These are phyloP conservation scores for Vitis hybrid DNA, from an alignment of 177 flowering plant genomes.

Conservation along the genomic window DNA sequence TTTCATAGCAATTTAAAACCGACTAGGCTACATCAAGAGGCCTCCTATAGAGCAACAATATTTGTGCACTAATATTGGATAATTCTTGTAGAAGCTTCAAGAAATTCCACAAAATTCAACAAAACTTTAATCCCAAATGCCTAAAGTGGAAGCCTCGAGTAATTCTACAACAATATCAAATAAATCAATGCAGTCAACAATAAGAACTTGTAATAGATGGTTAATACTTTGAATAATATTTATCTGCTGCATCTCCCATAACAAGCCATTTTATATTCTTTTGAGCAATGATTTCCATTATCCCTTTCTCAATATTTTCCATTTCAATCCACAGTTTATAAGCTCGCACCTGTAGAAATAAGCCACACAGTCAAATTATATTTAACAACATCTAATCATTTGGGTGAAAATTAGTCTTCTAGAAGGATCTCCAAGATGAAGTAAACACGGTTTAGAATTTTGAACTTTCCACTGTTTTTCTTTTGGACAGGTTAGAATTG, in stretches of 20 bases:
- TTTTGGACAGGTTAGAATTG: no score
- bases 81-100: not conserved
- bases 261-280: slow-evolving; percentile 51
- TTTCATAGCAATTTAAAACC: not conserved
- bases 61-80: not conserved
- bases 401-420: not conserved
- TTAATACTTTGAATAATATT: slow-evolving; percentile 41
- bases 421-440: not conserved
- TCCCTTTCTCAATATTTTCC: slow-evolving; percentile 45
- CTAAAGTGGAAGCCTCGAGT: no score
- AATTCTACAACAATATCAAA: not conserved
- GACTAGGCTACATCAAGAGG: not conserved
- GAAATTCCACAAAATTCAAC: no score
- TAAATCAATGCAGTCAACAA: not conserved
- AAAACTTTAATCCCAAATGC: no score
- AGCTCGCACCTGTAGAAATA: slow-evolving; percentile 34
- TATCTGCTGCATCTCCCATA: slow-evolving; percentile 59
- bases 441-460: not conserved
- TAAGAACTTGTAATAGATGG: not conserved
- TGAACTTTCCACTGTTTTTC: not conserved
- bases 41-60: not conserved
- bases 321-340: slow-evolving; percentile 48
- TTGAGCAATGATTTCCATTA: slow-evolving; percentile 35
- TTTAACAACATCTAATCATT: not conserved
- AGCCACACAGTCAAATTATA: not conserved